Percentiles rank a stretch among this genome's conserved stretches.
phyloP scores from a whole-genome alignment of 208 protist species.

The Acanthamoeba triangularis region DNA sequence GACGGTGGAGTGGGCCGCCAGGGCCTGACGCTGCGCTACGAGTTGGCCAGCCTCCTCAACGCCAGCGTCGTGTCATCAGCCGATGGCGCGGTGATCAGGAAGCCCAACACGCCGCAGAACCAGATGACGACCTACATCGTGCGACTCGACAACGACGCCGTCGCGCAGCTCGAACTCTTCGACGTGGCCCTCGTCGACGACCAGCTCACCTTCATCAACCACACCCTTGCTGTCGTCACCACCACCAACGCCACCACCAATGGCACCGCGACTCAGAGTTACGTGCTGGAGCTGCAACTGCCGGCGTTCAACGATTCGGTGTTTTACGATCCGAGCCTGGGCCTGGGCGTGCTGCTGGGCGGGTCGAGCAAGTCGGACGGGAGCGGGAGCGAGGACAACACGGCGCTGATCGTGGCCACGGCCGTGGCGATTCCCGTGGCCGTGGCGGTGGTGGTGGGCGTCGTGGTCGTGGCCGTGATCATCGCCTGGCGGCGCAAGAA shows the following conservation, averaged over 20 bases:
- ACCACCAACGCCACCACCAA: neutral
- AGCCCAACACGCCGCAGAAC: neutral
- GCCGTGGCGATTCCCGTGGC: too few species aligned
- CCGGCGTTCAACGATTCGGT: too few species aligned
- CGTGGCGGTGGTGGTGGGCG: too few species aligned
- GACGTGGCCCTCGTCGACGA: constrained; percentile 12
- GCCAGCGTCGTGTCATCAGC: neutral
- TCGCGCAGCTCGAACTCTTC: neutral
- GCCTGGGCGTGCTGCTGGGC: too few species aligned
- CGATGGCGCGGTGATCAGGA: neutral
- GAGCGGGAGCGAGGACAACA: too few species aligned
- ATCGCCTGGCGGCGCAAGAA: too few species aligned
- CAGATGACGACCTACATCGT: constrained; percentile 13
- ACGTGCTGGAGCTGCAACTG: neutral
- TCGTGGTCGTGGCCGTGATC: too few species aligned
- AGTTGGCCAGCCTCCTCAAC: neutral
- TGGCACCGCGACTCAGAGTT: too few species aligned
- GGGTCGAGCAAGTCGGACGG: too few species aligned
- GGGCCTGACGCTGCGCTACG: neutral
- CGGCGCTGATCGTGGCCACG: too few species aligned
- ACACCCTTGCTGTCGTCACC: neutral
- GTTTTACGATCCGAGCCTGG: too few species aligned
- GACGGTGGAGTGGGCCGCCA: too few species aligned
- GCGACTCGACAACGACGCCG: neutral
- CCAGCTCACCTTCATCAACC: neutral